These are phyloP conservation scores for Amanita jacksonii DNA, from an alignment of 768 basidiomycete species.

Conservation along the genomic window DNA sequence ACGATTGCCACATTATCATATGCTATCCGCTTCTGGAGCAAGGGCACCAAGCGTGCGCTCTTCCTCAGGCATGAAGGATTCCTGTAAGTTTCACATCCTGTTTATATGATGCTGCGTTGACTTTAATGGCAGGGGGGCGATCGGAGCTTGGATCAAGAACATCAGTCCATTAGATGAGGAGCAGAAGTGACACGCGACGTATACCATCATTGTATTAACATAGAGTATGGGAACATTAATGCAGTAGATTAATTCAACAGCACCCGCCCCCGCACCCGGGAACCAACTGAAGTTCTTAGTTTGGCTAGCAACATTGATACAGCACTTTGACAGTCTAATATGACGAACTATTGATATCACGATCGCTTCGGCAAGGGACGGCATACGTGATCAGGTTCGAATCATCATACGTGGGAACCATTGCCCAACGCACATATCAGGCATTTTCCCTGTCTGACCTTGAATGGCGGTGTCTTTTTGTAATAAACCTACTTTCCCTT, in stretches of 20 bases:
- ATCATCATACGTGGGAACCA: constrained; percentile 8
- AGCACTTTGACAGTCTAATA: neutral
- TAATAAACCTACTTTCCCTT: constrained; percentile 13
- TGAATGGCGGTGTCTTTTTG: constrained; percentile 2
- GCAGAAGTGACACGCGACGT: neutral
- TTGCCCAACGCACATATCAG: constrained; percentile 7
- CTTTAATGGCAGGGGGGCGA: constrained; percentile 49
- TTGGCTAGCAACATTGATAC: too few relatives aligned
- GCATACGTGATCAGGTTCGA: neutral
- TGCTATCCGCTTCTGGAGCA: constrained; percentile 99
- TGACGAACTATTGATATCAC: neutral
- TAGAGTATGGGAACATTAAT: neutral
- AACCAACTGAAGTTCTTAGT: too few relatives aligned
- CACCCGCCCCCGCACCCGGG: too few relatives aligned
- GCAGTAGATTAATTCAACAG: too few relatives aligned
- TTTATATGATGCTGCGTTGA: constrained; percentile 11
- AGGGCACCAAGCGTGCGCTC: constrained; percentile 90
- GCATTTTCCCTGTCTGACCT: constrained; percentile 8
- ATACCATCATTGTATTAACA: neutral
- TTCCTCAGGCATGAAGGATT: constrained; percentile 98
- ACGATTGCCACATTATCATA: constrained; percentile 97
- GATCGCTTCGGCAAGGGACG: constrained; percentile 1
- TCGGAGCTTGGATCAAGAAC: constrained; percentile 98
- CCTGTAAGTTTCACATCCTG: constrained; percentile 49
- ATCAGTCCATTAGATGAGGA: constrained; percentile 44